Percentiles rank a stretch among this genome's conserved stretches.
These are phyloP conservation scores for Pythium vanterpoolii DNA, from an alignment of 352 stramenopile species.

Conservation along the genomic window DNA sequence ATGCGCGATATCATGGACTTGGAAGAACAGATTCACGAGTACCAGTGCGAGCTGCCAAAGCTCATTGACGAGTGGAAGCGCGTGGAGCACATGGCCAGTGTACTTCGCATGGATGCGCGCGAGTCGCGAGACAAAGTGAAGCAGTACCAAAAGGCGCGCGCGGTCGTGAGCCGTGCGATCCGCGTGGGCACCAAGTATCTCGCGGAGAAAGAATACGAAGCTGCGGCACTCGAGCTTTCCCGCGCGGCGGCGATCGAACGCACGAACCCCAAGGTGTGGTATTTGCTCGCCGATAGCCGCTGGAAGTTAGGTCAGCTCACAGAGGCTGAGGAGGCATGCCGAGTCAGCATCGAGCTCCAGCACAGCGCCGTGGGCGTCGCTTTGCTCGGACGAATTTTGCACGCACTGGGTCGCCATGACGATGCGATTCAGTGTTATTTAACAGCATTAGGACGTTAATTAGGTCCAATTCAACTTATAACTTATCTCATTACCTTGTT, in stretches of 20 bases:
- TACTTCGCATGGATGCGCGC: slow-evolving; percentile 6
- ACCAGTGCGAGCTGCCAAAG: slow-evolving; percentile 23
- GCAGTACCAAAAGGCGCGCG: slow-evolving; percentile 22
- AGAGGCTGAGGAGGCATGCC: slow-evolving; percentile 27
- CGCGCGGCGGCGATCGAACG: slow-evolving; percentile 25
- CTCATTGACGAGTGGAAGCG: slow-evolving; percentile 27
- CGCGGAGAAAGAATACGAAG: slow-evolving; percentile 22
- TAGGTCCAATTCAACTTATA: slow-evolving; percentile 7
- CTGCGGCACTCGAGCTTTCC: slow-evolving; percentile 23
- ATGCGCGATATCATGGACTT: slow-evolving; percentile 28
- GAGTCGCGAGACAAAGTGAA: slow-evolving; percentile 22
- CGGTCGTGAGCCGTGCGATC: slow-evolving; percentile 19
- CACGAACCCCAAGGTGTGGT: slow-evolving; percentile 30
- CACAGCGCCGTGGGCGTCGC: slow-evolving; percentile 19
- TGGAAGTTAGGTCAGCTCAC: slow-evolving; percentile 22
- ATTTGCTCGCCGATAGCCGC: slow-evolving; percentile 25
- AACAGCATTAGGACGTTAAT: slow-evolving; percentile 24
- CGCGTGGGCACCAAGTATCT: slow-evolving; percentile 15
- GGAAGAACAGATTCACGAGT: slow-evolving; percentile 24
- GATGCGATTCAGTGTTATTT: slow-evolving; percentile 31
- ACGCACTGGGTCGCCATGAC: slow-evolving; percentile 21
- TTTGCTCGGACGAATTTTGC: slow-evolving; percentile 23
- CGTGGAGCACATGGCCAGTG: slow-evolving; percentile 14
- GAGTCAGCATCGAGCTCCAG: slow-evolving; percentile 25
- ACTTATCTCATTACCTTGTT: slow-evolving; percentile 15